Base-by-base conservation (phyloP, 495 filamentous ascomycete genomes). In the Tuber indicum region DNA sequence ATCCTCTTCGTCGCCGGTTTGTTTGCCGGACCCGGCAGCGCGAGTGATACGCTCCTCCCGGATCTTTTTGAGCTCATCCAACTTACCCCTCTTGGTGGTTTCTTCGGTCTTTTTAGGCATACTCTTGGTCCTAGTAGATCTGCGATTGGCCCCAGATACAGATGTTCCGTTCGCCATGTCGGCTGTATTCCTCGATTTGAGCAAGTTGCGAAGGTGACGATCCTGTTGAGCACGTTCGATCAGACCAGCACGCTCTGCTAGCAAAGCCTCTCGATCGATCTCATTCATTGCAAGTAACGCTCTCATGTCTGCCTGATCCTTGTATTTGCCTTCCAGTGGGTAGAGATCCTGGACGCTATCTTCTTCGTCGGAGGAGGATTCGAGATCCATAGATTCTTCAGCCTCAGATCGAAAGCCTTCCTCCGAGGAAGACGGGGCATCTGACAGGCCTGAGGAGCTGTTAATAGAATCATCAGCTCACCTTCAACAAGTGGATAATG, bases 221-320 rank as follows among this genome's bases (percentile, higher is more conserved):
- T 97, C 92, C 85, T 97, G 94, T 77, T 91, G 88, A 77, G 92
- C 89, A 46, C 91, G 91, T 77, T 95, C 92, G 66, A 92, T 89
- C 83, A 93, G 89, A 74, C 92, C 89, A n/a, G 91, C 91, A 78
- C 96, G 93, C 76, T 95, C 93, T 39, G 94, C 94, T 12, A 99
- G 89, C 72, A 97, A 88, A 82, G 92, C 89, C 84, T 99, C 96
- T 70, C 96, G 92, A 81, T 94, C 89, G 42, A 98, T 90, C 83
- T 98, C 94, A 3, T 94, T 91, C 89, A 98, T 91, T 44, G 89
- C 90, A 88, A 94, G 90, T 74, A 99, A 95, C 43, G 91, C 88
- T 32, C 88, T 87, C 84, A 93, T 96, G 82, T 99, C 96, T 47
- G 90, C 87, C 23, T 89, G 87, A 73, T 91, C 92, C 76, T 89